Conservation (phyloP, 805 yeast species). For the Cyberlindnera maclurae region DNA sequence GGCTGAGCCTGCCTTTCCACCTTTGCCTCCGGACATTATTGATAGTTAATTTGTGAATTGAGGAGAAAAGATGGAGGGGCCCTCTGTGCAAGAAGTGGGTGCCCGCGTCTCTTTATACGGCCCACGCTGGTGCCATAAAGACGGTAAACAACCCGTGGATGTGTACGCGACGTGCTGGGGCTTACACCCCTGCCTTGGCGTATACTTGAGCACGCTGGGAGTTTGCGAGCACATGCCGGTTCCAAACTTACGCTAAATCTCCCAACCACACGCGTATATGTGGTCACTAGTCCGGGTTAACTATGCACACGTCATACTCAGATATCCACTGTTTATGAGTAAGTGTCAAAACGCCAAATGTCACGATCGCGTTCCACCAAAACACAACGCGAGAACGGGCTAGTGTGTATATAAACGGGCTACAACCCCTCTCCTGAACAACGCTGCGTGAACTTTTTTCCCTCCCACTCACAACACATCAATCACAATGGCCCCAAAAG, state of each 20-base stretch:
- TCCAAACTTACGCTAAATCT: too few species aligned
- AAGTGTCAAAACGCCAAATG: too few species aligned
- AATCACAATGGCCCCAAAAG: conserved; percentile 58
- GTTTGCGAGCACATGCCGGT: not conserved
- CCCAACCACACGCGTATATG: too few species aligned
- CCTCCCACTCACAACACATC: conserved; percentile 8
- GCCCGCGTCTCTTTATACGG: conserved; percentile 2
- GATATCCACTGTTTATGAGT: too few species aligned
- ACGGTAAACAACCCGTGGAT: not conserved
- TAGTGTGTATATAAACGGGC: not conserved
- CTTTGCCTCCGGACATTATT: conserved; percentile 68
- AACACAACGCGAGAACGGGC: not conserved
- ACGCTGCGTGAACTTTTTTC: not conserved
- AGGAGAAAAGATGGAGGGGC: not conserved
- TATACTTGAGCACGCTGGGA: conserved; percentile 1
- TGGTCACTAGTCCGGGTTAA: too few species aligned
- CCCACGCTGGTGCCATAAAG: not conserved
- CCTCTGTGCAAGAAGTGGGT: conserved; percentile 1
- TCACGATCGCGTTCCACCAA: too few species aligned
- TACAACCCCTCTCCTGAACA: not conserved
- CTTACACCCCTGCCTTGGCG: not conserved
- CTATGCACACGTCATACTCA: too few species aligned
- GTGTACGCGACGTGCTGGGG: conserved; percentile 1
- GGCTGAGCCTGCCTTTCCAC: conserved; percentile 92
- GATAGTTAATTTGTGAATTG: conserved; percentile 8